Conservation (phyloP, 2,329 filamentous ascomycete species). For the Ceratocystis smalleyi region DNA sequence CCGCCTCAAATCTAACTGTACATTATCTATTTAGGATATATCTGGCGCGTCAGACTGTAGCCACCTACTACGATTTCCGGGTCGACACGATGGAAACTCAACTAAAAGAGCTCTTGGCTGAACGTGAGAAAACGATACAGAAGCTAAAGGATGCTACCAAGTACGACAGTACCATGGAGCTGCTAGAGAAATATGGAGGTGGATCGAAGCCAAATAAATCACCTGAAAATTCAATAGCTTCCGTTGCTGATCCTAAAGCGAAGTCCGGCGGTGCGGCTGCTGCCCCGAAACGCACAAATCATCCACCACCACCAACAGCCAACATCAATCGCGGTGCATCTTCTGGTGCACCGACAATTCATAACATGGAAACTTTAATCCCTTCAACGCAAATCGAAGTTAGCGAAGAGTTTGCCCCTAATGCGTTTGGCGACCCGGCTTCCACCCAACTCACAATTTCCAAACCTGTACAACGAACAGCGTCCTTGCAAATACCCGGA, state of each 20-base stretch:
- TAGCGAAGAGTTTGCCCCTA: conserved; percentile 51
- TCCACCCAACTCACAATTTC: conserved; percentile 14
- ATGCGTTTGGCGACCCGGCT: conserved; percentile 39
- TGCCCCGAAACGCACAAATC: conserved; percentile 11
- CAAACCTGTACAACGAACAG: not conserved
- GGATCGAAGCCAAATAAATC: conserved; percentile 38
- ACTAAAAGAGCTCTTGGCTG: conserved; percentile 59
- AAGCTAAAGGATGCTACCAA: conserved; percentile 89
- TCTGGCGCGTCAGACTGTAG: conserved; percentile 47
- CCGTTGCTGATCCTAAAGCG: conserved; percentile 18
- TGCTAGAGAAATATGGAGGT: conserved; percentile 80
- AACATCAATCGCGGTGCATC: conserved; percentile 36
- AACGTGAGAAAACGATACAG: conserved; percentile 76
- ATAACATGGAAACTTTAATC: conserved; percentile 19
- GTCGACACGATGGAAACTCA: conserved; percentile 52
- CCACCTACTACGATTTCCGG: conserved; percentile 65
- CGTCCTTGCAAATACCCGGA: conserved; percentile 7
- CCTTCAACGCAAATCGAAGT: conserved; percentile 30
- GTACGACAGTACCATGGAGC: conserved; percentile 83
- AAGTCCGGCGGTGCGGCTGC: not conserved
- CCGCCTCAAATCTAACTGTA: not conserved
- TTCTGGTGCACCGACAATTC: conserved; percentile 22
- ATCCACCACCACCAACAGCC: conserved; percentile 43
- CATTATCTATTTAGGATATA: conserved; percentile 51
- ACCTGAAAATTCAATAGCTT: conserved; percentile 21